These are phyloP conservation scores for Powellomyces hirtus DNA, from an alignment of 192 early-diverging fungal genomes.

Conservation along the genomic window DNA sequence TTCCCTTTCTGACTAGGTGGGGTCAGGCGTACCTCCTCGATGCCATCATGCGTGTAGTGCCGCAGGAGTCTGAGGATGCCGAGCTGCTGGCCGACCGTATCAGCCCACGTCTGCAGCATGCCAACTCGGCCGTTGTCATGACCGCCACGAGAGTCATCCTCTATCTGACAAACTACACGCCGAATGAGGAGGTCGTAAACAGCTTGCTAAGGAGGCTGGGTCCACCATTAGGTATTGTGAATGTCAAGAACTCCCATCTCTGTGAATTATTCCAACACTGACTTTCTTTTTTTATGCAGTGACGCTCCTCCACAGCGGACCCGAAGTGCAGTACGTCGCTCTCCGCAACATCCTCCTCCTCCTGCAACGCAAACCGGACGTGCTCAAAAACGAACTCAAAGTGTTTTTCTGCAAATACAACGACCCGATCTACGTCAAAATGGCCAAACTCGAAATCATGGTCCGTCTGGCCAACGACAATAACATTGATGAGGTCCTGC, in stretches of 20 bases:
- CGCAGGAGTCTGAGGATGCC: slow-evolving; percentile 83
- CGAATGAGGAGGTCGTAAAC: slow-evolving; percentile 71
- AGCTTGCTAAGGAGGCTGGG: slow-evolving; percentile 79
- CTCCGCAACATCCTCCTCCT: slow-evolving; percentile 95
- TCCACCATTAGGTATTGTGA: slow-evolving; percentile 76
- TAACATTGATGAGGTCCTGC: slow-evolving; percentile 87
- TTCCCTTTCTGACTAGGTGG: slow-evolving; percentile 63
- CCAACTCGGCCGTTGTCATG: slow-evolving; percentile 93
- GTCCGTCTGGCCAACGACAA: slow-evolving; percentile 75
- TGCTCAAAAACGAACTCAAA: slow-evolving; percentile 89
- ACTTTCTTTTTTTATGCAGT: slow-evolving; percentile 50
- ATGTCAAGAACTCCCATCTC: neutral
- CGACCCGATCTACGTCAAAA: slow-evolving; percentile 98
- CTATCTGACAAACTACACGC: slow-evolving; percentile 93
- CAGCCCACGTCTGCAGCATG: slow-evolving; percentile 89
- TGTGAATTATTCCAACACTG: neutral
- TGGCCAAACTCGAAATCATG: slow-evolving; percentile 96
- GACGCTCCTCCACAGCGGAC: slow-evolving; percentile 81
- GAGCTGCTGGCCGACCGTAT: slow-evolving; percentile 91
- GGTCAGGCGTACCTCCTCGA: slow-evolving; percentile 89
- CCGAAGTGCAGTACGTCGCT: slow-evolving; percentile 97
- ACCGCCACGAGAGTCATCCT: slow-evolving; percentile 87
- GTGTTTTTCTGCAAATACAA: slow-evolving; percentile 99
- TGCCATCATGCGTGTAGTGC: slow-evolving; percentile 80
- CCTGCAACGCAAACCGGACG: slow-evolving; percentile 84